Evolutionary conservation across 306 rosid species (phyloP), one percentile per base, ranked within the genome.

Genomic region (Dalbergia cochinchinensis): DNA sequence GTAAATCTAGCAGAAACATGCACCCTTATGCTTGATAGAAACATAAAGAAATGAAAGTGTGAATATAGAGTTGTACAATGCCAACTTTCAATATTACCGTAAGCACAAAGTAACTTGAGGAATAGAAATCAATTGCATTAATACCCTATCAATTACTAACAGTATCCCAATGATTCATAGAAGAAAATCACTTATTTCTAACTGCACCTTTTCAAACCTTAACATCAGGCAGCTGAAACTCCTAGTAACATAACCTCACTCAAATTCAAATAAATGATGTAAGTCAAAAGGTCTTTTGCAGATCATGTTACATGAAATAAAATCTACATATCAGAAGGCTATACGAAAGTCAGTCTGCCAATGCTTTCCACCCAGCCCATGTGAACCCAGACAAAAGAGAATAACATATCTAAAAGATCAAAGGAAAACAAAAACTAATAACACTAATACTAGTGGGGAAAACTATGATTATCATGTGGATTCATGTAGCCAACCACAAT

Each of bases 1-100:
- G 54, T 18, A 62, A 73, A 57, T 33, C 19, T 31, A 42, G 22
- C 58, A 85, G 68, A 64, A 65, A 37, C 48, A 55, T 45, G 63
- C 63, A 68, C 58, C 57, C 37, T 42, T 41, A 82, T 37, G 55
- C 31, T 6, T 51, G 64, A 77, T 13, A 50, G 11, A 76, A 65
- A 73, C n/a, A 41, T 16, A 71, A 57, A 57, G 19, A 53, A 73
- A 62, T 45, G 64, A 60, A 50, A 64, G 50, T 20, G 73, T 73
- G 37, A 65, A 26, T 69, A 44, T 41, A 65, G 55, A 77, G 37
- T 65, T 45, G 16, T 35, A 65, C 19, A 68, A 42, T 8, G 6
- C n/a, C 57, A 44, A 68, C 73, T 19, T 19, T 20, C n/a, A 22
- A 68, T 31, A 47, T 31, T 62, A 62, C 20, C 22, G 58, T 69